These are phyloP conservation scores for Pythium aquatile DNA, from an alignment of 352 stramenopile genomes.

Conservation along the genomic window DNA sequence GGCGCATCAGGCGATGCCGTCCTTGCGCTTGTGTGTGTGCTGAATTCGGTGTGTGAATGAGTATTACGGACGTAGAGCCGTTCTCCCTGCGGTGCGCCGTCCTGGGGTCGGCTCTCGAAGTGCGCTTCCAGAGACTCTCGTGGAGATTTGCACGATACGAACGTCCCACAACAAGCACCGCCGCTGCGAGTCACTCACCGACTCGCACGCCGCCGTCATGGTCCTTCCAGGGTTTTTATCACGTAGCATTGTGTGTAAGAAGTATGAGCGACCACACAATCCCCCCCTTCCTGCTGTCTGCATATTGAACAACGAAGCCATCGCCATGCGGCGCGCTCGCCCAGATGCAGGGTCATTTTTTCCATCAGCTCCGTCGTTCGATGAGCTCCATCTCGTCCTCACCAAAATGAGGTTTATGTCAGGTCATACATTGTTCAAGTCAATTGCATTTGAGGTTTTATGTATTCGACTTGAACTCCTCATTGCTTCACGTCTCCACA, in stretches of 20 bases:
- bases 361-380: background rate
- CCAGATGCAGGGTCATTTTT: background rate
- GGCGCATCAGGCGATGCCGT: too few relatives aligned
- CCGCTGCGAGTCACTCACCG: background rate
- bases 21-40: background rate
- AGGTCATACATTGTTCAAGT: background rate
- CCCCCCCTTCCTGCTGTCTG: background rate
- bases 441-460: background rate
- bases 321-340: background rate
- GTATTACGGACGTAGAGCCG: conserved; percentile 18
- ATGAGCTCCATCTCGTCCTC: conserved; percentile 4
- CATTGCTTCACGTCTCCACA: background rate
- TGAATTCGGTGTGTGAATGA: background rate
- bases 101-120: conserved; percentile 16
- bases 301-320: background rate
- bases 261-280: conserved; percentile 84
- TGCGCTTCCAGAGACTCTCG: conserved; percentile 36
- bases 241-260: conserved; percentile 86
- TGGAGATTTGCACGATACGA: conserved; percentile 66
- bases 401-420: background rate
- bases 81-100: conserved; percentile 4
- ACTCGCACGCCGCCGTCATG: conserved; percentile 21
- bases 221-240: conserved; percentile 89
- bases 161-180: conserved; percentile 56
- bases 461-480: background rate